Evolutionary conservation across 1,284 basidiomycete genomes (phyloP), one percentile per base, ranked within the genome.

Genomic region (Rhodotorula sp.): DNA sequence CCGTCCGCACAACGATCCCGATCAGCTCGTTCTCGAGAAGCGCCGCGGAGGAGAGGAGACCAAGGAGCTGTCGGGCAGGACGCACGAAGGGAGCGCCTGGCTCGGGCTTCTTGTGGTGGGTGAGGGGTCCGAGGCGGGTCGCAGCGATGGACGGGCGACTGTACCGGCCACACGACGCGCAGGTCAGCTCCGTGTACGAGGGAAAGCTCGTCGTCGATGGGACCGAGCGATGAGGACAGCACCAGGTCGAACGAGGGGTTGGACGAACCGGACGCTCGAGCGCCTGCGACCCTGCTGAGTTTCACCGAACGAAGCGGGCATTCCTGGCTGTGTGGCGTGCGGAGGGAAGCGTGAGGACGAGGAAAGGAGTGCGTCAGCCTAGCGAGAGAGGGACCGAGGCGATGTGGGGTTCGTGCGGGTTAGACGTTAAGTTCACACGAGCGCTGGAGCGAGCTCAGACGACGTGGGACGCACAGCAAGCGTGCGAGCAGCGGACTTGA

Each of bases 71-170:
- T 44, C n/a, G 30, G 8, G 15, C 4, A 57, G 30, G 24, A 51
- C 64, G 59, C 22, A 65, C 64, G 51, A 67, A 67, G 26, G 58
- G 56, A 16, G 50, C 66, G 15, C 66, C 66, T 7, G 66, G 50
- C 30, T 47, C 46, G 61, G 57, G 66, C 30, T 64, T 64, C 59
- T 68, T 68, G 60, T 57, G 61, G 62, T 63, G 61, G 20, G 56
- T 68, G 59, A 71, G 62, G 1, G 69, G 69, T 1, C 65, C 69
- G 30, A 71, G 62, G 30, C 64, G 64, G 47, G 47, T 57, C 24
- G 58, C 53, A 4, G 69, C 62, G 56, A 71, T 71, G 11, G 59
- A 62, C 2, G 69, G 69, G 22, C 69, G 65, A 10, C 69, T 67
- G 51, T 24, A 8, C 16, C 7, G 37, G 56, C 28, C 28, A 16